Percentiles rank a stretch among this genome's conserved stretches.
Evolutionary conservation across 148 eudicot species (phyloP).

Genomic region (Nyssa sinensis): DNA sequence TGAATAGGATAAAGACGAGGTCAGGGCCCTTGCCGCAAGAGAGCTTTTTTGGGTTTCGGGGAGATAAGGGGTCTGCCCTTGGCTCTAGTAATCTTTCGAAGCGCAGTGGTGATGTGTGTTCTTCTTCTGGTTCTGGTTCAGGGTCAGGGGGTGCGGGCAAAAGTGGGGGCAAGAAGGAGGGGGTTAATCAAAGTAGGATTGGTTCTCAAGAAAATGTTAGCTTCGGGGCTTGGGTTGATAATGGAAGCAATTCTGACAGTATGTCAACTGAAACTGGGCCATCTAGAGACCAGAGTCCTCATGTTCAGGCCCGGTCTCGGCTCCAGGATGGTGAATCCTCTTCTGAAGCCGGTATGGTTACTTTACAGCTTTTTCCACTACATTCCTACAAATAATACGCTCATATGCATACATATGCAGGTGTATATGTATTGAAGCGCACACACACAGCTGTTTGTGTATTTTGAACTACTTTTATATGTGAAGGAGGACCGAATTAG

Average conservation of each 20-base stretch:
- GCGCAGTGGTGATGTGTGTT: constrained; percentile 28
- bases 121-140: constrained; percentile 22
- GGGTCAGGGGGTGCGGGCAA: constrained; percentile 21
- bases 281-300: constrained; percentile 51
- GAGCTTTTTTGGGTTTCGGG: constrained; percentile 71
- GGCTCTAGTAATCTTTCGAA: constrained; percentile 81
- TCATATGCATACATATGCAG: too few relatives aligned
- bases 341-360: constrained; percentile 60
- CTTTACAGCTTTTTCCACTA: too few relatives aligned
- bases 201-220: constrained; percentile 42
- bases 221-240: constrained; percentile 36
- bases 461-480: not conserved
- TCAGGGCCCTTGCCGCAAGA: constrained; percentile 99
- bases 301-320: constrained; percentile 55
- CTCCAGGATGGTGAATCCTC: constrained; percentile 53
- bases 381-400: too few relatives aligned
- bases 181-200: constrained; percentile 21
- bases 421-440: too few relatives aligned
- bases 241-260: constrained; percentile 54
- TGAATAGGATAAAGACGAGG: constrained; percentile 94
- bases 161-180: constrained; percentile 49
- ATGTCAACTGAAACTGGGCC: constrained; percentile 57
- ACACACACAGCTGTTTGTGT: not conserved
- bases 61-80: constrained; percentile 53
- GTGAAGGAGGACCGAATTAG: not conserved